Conservation (phyloP, 139 green algal species). For the Tetraselmis chui region DNA sequence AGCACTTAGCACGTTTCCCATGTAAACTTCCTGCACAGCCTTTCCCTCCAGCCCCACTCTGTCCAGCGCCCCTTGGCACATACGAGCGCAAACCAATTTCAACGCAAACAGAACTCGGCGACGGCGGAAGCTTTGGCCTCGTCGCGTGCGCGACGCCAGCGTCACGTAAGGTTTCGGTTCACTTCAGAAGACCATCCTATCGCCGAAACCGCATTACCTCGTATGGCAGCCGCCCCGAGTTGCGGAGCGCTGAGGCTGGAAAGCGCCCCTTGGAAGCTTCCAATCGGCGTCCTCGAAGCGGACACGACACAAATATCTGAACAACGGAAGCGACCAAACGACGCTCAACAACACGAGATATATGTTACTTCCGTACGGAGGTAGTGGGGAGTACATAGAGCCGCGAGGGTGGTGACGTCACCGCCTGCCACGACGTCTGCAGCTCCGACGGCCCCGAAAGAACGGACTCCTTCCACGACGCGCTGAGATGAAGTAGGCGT, state of each 20-base stretch:
- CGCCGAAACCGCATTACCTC: slow-evolving; percentile 20
- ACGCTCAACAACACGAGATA: too few species aligned
- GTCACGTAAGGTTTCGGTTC: background rate
- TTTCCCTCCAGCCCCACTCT: slow-evolving; percentile 31
- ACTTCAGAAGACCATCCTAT: background rate
- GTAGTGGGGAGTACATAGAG: too few species aligned
- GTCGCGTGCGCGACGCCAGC: background rate
- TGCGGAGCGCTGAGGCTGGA: slow-evolving; percentile 52
- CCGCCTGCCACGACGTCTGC: too few species aligned
- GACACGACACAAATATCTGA: slow-evolving; percentile 46
- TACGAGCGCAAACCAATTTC: background rate
- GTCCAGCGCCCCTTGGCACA: slow-evolving; percentile 46
- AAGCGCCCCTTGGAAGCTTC: slow-evolving; percentile 64
- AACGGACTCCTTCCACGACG: too few species aligned
- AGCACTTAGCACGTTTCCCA: slow-evolving; percentile 80
- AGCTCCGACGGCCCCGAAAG: too few species aligned
- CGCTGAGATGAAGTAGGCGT: too few species aligned
- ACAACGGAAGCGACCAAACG: too few species aligned
- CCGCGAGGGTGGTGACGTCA: too few species aligned
- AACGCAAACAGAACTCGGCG: background rate
- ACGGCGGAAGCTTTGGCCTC: background rate
- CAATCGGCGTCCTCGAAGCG: slow-evolving; percentile 63
- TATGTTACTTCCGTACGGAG: too few species aligned
- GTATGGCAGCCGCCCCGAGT: slow-evolving; percentile 73
- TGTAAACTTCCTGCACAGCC: slow-evolving; percentile 67